Conservation (phyloP, 768 basidiomycete species). For the Peribolospora baueri region DNA sequence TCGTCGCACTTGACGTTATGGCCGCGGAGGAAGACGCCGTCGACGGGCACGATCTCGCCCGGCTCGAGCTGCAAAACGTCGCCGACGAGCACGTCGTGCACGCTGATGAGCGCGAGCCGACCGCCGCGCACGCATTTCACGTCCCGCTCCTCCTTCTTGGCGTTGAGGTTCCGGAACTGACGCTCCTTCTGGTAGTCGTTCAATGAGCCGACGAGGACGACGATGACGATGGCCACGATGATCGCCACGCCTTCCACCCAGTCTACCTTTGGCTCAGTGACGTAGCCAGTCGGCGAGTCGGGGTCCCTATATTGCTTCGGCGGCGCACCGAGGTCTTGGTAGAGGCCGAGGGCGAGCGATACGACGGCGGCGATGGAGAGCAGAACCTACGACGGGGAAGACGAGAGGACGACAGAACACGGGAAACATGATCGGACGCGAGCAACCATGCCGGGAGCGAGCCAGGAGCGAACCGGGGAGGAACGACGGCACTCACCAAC, state of each 20-base stretch:
- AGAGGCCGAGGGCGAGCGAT: constrained; percentile 77
- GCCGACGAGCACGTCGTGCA: constrained; percentile 79
- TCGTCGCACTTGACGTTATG: constrained; percentile 92
- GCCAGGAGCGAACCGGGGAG: neutral
- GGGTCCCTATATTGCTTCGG: constrained; percentile 22
- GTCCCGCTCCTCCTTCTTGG: constrained; percentile 73
- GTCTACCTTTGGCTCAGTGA: constrained; percentile 47
- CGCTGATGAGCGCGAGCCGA: constrained; percentile 44
- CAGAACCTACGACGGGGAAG: constrained; percentile 33
- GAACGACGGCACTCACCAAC: constrained; percentile 29
- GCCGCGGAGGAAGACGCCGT: constrained; percentile 76
- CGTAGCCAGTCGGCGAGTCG: neutral
- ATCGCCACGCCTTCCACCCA: constrained; percentile 69
- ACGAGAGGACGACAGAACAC: neutral
- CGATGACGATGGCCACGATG: constrained; percentile 27
- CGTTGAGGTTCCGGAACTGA: constrained; percentile 77
- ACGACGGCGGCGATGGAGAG: constrained; percentile 78
- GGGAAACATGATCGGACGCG: neutral
- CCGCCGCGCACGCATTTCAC: constrained; percentile 58
- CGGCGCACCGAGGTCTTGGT: constrained; percentile 66
- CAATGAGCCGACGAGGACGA: constrained; percentile 59
- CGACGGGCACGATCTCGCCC: constrained; percentile 86
- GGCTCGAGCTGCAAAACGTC: constrained; percentile 80
- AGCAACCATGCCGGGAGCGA: neutral
- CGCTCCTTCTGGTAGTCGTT: constrained; percentile 99